Evolutionary conservation across 2,329 filamentous ascomycete genomes (phyloP), one percentile per base, ranked within the genome.

Genomic region (Aspergillus costaricaensis): DNA sequence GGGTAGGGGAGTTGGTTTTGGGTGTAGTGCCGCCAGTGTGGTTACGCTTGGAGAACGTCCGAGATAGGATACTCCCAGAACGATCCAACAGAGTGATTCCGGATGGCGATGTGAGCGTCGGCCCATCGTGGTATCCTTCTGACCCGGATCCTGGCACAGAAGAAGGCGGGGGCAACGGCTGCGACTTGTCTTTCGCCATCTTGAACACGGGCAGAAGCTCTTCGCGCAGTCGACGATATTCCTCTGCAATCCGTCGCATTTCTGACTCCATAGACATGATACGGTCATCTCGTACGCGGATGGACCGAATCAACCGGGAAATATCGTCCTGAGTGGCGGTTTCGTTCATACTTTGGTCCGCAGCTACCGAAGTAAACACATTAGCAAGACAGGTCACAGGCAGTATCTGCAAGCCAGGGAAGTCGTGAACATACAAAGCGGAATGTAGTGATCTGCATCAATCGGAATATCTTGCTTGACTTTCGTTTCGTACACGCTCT

Each of bases 401-500:
- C 25, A 23, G 14, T 14, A 17, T 8, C 10, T 14, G n/a, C 4
- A 63, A 59, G 69, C 49, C 21, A 30, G 19, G 21, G 36, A 19
- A 19, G 30, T 12, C 30, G 44, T 15, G 30, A 51, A 82, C 90
- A 70, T 88, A 96, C 93, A 95, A 54, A 95, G 82, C 39, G 95
- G 95, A 55, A 97, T 85, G 75, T 97, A 99, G 76, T 98, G 91
- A 70, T 97, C 94, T 63, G 89, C 88, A 73, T 98, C 94, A 69
- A 97, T 86, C 15, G 91, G 90, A 62, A 98, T 86, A 70, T 96
- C 92, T 72, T 97, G 93, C 65, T 92, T 92, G 75, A 94, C 89
- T 80, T 99, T 99, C 72, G 95, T 89, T 72, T 98, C 93, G 79
- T 97, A 98, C 57, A 98, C 92, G 70, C 88, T 93, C 80, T 97